Evolutionary conservation across 805 yeast genomes (phyloP).

Genomic region (Candida tammaniensis): DNA sequence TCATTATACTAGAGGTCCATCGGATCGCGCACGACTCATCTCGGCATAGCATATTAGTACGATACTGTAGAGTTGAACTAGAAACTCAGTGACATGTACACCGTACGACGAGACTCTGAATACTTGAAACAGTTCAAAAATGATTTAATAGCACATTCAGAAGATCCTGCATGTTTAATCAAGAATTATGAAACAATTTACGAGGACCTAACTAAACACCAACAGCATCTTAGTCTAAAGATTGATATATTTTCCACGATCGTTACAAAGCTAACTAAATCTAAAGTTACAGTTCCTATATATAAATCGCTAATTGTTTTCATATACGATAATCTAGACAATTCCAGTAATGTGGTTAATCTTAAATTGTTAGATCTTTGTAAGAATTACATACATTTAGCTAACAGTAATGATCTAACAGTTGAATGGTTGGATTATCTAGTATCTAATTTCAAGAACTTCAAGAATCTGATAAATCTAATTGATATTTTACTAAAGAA

Average conservation of each 20-base stretch:
- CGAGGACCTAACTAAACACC: neutral
- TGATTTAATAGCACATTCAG: neutral
- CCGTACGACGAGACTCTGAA: slow-evolving; percentile 3
- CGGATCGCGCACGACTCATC: too few relatives aligned
- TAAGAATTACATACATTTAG: neutral
- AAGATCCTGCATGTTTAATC: neutral
- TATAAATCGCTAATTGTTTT: neutral
- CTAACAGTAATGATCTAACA: neutral
- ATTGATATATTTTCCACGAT: slow-evolving; percentile 6
- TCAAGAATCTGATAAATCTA: slow-evolving; percentile 5
- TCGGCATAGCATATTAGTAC: too few relatives aligned
- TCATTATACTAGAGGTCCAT: too few relatives aligned
- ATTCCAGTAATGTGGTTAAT: slow-evolving; percentile 4
- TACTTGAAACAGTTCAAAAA: slow-evolving; percentile 1
- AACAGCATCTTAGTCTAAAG: neutral
- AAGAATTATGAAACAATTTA: neutral
- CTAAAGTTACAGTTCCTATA: neutral
- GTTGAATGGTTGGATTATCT: neutral
- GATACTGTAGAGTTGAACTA: too few relatives aligned
- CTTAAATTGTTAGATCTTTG: slow-evolving; percentile 5
- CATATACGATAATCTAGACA: slow-evolving; percentile 1
- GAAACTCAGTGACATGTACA: too few relatives aligned
- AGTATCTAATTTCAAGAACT: slow-evolving; percentile 5
- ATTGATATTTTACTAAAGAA: slow-evolving; percentile 7
- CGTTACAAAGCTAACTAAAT: slow-evolving; percentile 7